A percentile compares a stretch with the other conserved stretches of the same genome.
Conservation (phyloP, 2,329 filamentous ascomycete species). For the Nannizziopsis barbatae region DNA sequence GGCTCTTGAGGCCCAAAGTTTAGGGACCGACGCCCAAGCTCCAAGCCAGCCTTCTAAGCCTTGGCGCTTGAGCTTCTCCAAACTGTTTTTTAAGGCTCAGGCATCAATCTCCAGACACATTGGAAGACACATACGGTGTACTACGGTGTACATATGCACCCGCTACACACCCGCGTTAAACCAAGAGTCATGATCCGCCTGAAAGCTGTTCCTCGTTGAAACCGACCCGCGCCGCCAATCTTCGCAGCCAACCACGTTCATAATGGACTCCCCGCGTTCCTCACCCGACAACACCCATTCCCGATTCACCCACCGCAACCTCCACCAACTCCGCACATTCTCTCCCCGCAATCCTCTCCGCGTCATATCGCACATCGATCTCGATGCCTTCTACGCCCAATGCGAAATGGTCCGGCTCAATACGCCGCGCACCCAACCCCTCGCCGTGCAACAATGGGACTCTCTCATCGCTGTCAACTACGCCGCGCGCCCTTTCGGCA, state of each 20-base stretch:
- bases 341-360: conserved; percentile 66
- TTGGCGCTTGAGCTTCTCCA: no score
- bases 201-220: background rate
- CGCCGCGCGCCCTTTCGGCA: conserved; percentile 67
- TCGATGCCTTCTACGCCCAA: conserved; percentile 96
- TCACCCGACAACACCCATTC: conserved; percentile 38
- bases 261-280: background rate
- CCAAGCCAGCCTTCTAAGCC: no score
- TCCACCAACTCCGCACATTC: conserved; percentile 62
- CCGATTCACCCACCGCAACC: conserved; percentile 72
- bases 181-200: background rate
- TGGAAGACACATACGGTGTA: no score
- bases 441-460: conserved; percentile 94
- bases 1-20: no score
- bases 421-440: conserved; percentile 60
- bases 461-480: conserved; percentile 96
- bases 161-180: no score
- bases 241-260: background rate
- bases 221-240: background rate
- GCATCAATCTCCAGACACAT: no score
- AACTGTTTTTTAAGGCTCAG: no score
- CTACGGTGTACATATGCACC: no score
- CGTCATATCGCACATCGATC: conserved; percentile 80
- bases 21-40: no score
- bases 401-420: conserved; percentile 85